Evolutionary conservation across 2,329 filamentous ascomycete genomes (phyloP).

Genomic region (Trichoderma asperellum): DNA sequence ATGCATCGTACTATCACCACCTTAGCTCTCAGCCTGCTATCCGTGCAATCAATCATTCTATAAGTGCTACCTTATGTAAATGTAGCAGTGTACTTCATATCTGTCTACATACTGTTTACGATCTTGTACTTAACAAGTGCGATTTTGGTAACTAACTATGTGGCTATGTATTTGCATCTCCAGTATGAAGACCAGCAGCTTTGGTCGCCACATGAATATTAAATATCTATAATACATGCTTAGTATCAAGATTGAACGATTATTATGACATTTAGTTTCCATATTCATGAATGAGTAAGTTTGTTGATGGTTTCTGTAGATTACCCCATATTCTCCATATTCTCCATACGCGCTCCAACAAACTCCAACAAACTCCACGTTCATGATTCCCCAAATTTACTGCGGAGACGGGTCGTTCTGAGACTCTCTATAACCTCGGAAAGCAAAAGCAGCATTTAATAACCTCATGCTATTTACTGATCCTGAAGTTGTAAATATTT

Average conservation of each 20-base stretch:
- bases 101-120: neutral
- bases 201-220: neutral
- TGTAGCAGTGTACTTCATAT: neutral
- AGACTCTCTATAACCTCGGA: neutral
- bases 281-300: neutral
- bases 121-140: neutral
- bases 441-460: neutral
- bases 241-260: too few relatives aligned
- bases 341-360: neutral
- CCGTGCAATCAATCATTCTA: neutral
- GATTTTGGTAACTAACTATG: neutral
- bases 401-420: neutral
- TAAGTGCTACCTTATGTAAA: neutral
- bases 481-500: neutral
- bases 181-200: neutral
- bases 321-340: neutral
- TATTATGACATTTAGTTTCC: neutral
- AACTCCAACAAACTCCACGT: neutral
- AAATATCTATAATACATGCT: too few relatives aligned
- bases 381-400: neutral
- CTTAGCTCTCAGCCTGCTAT: too few relatives aligned
- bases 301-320: neutral
- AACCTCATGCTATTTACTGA: neutral
- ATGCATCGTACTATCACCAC: neutral
- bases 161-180: neutral